Evolutionary conservation across 2,329 filamentous ascomycete genomes (phyloP).

Genomic region (Exophiala sideris): DNA sequence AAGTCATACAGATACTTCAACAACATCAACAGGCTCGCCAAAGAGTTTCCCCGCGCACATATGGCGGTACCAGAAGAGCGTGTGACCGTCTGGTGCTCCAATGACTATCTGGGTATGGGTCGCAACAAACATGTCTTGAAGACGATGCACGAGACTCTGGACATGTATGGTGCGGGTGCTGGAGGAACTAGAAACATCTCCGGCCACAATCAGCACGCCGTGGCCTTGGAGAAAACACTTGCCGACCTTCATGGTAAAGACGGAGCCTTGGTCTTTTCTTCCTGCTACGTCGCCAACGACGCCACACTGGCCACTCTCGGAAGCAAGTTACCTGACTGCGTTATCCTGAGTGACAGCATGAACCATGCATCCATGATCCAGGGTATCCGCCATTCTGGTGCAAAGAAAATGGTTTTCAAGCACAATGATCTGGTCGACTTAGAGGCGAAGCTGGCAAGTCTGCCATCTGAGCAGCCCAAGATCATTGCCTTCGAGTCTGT

Average conservation of each 20-base stretch:
- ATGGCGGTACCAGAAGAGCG: constrained; percentile 77
- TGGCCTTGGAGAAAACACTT: constrained; percentile 75
- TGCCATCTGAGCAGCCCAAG: constrained; percentile 83
- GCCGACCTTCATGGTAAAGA: constrained; percentile 91
- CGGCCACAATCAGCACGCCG: constrained; percentile 92
- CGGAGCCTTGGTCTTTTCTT: constrained; percentile 88
- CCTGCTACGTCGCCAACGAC: constrained; percentile 98
- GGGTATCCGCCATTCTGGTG: constrained; percentile 93
- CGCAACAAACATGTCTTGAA: constrained; percentile 81
- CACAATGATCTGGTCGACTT: constrained; percentile 95
- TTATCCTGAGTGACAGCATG: constrained; percentile 94
- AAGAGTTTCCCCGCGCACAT: constrained; percentile 93
- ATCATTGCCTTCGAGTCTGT: constrained; percentile 99
- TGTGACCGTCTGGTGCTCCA: constrained; percentile 98
- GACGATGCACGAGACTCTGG: constrained; percentile 90
- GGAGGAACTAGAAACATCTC: constrained; percentile 97
- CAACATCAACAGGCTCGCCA: constrained; percentile 97
- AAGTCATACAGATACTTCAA: constrained; percentile 99
- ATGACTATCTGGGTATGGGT: constrained; percentile 98
- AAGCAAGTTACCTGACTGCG: constrained; percentile 92
- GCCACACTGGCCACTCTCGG: constrained; percentile 94
- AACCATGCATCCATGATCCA: constrained; percentile 99
- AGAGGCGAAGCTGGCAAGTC: constrained; percentile 83
- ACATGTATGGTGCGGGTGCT: constrained; percentile 91
- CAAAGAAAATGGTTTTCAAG: constrained; percentile 97